Evolutionary conservation across 805 yeast genomes (phyloP), one percentile per base, ranked within the genome.

Genomic region (Dipodascopsis uninucleata): DNA sequence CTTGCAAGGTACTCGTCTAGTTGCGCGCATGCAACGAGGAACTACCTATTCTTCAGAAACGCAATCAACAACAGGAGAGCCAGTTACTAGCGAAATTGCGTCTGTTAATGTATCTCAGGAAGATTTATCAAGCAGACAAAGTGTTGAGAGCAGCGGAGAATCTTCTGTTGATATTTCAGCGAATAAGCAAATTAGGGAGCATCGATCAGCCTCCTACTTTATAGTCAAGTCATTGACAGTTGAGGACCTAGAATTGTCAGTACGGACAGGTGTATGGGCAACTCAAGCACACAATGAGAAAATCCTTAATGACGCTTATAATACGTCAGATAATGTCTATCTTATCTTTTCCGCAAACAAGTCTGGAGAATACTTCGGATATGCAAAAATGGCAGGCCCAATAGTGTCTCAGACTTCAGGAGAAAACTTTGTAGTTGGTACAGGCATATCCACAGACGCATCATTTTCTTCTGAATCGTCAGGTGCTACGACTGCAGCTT

Each of bases 261-360:
- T 60, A 28, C 44, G 48, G 31, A 47, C 58, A 5, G 63, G 66
- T 20, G 47, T 53, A 28, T 68, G 72, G 72, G 61, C 69, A 3
- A 69, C 73, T 22, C 72, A 68, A 56, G 51, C 64, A 8, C 70
- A 70, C 46, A 69, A 69, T 50, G 63, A 60, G 33, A 60, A 49
- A n/a, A 56, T 57, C 39, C 58, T 68, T 53, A 67, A 69, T 49
- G 49, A 56, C 20, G 72, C 71, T 4, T 69, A 64, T 52, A 39
- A 41, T 24, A 41, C 49, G 6, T 50, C 61, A 21, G 62, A 64
- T 29, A 58, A 62, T 44, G 70, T 68, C 16, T 67, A 65, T 40
- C 46, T 69, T 21, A 61, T 70, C 18, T 69, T 69, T 44, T 65
- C 70, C 3, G 71, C 70, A 18, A 69, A 69, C 52, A 57, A 69